These are phyloP conservation scores for Apophysomyces trapeziformis DNA, from an alignment of 371 early-diverging fungal genomes.

Conservation along the genomic window DNA sequence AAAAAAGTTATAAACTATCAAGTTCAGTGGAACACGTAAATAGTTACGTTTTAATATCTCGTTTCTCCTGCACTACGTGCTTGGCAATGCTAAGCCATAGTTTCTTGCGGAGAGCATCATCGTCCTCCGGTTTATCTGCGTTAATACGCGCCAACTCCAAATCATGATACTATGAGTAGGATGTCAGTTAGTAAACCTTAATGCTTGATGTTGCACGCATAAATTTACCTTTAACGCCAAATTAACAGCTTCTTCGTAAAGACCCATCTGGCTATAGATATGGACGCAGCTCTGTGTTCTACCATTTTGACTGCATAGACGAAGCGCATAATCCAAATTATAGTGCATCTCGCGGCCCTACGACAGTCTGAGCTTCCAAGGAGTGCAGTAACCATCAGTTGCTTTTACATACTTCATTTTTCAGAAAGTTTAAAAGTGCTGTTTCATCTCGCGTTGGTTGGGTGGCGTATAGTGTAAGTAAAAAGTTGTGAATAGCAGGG, in stretches of 20 bases:
- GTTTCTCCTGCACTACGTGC: constrained; percentile 81
- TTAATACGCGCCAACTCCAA: constrained; percentile 86
- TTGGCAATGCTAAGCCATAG: constrained; percentile 93
- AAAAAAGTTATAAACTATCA: background rate
- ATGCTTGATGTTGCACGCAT: too few relatives aligned
- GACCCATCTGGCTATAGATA: constrained; percentile 79
- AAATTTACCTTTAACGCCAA: constrained; percentile 70
- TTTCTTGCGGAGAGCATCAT: constrained; percentile 78
- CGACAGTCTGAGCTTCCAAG: background rate
- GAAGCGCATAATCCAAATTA: constrained; percentile 84
- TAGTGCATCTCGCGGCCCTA: constrained; percentile 74
- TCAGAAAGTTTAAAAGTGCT: constrained; percentile 69
- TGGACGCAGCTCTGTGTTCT: constrained; percentile 79
- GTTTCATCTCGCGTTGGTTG: constrained; percentile 69
- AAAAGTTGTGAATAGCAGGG: constrained; percentile 88
- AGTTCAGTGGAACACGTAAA: background rate
- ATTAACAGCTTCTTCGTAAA: constrained; percentile 86
- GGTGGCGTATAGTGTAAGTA: constrained; percentile 82
- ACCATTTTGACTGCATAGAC: constrained; percentile 79
- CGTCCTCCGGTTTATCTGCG: constrained; percentile 89
- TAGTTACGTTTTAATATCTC: constrained; percentile 78
- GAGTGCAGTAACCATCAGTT: too few relatives aligned
- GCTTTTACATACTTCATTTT: constrained; percentile 57
- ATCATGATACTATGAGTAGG: constrained; percentile 69
- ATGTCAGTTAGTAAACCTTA: too few relatives aligned